Conservation (phyloP, 2,329 filamentous ascomycete species). For the Macrophomina phaseolina region DNA sequence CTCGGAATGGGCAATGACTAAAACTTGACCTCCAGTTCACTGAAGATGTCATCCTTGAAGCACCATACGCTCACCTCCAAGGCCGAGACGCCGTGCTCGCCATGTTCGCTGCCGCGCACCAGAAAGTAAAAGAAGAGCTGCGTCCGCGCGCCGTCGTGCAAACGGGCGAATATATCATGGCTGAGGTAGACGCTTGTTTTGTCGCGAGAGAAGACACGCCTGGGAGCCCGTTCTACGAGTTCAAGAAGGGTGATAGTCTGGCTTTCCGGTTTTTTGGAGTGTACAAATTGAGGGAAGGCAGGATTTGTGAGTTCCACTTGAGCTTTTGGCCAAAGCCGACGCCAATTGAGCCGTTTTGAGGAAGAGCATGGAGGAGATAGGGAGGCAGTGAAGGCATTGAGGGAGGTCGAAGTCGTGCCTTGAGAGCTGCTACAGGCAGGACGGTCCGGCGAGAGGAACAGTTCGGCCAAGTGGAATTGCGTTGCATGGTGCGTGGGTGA, state of each 20-base stretch:
- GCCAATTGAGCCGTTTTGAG: slow-evolving; percentile 6
- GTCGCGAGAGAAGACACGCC: slow-evolving; percentile 6
- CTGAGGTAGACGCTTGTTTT: background rate
- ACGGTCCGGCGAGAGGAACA: too few species aligned
- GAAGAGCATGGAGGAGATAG: background rate
- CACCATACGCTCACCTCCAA: background rate
- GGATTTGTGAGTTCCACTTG: background rate
- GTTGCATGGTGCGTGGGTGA: too few species aligned
- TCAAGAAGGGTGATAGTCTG: slow-evolving; percentile 2
- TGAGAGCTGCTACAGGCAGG: too few species aligned
- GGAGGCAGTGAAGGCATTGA: background rate
- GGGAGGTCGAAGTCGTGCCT: too few species aligned
- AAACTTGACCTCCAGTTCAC: background rate
- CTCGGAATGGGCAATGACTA: too few species aligned
- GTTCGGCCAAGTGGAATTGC: too few species aligned
- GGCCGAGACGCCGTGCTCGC: background rate
- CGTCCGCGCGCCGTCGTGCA: background rate
- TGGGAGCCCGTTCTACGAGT: background rate
- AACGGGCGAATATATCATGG: slow-evolving; percentile 1
- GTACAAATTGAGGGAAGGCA: background rate
- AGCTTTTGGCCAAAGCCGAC: background rate
- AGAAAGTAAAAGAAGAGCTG: slow-evolving; percentile 4
- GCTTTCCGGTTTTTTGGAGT: background rate
- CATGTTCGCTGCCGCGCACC: slow-evolving; percentile 2
- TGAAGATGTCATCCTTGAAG: slow-evolving; percentile 1